Base-by-base conservation (phyloP, 441 rosid genomes). In the Arabidopsis lyrata region DNA sequence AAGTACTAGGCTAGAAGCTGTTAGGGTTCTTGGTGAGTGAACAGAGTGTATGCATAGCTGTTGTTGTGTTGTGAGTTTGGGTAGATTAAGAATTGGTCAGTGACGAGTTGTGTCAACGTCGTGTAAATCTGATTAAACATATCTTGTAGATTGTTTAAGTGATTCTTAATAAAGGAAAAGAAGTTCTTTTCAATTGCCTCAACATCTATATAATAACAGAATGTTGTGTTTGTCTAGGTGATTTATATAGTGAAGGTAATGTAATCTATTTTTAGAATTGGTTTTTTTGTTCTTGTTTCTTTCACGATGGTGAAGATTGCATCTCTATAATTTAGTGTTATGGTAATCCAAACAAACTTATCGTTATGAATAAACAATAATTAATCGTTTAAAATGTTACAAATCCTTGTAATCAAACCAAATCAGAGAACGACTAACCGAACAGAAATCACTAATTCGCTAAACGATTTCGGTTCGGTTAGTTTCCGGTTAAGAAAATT, bases 381-480 rank as follows among this genome's bases (percentile, higher is more conserved):
- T 10, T 8, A 4, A 24, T 2, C 14, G 44, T 11, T 11, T 11
- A 13, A 39, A 48, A 2, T 18, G 53, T 48, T 45, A n/a, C 22
- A 45, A 45, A 32, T 32, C 34, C 34, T 32, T 32, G 44, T 42
- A 39, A 39, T 5, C 14, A 53, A 29, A 12, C 45, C 32, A 8
- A 59, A 27, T 27, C 15, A 59, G 9, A 41, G 15, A 41, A 12
- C 44, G 15, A 41, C 45, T 13, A 13, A 24, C 27, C 27, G 27
- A 24, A 24, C 27, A 24, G 27, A 24, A 24, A 24, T 45, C 49
- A 8, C 47, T 1, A 22, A 22, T 22, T 22, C 24, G 24, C 24
- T 22, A 22, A 22, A 22, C 24, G 24, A 22, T 70, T 49, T n/a
- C 60, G 75, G 64, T 64, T 73, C 48, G 36, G 41, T 63, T 52